A percentile compares a stretch with the other conserved stretches of the same genome.
phyloP scores from a whole-genome alignment of 768 basidiomycete genomes.

The Leccinum barrowsii region DNA sequence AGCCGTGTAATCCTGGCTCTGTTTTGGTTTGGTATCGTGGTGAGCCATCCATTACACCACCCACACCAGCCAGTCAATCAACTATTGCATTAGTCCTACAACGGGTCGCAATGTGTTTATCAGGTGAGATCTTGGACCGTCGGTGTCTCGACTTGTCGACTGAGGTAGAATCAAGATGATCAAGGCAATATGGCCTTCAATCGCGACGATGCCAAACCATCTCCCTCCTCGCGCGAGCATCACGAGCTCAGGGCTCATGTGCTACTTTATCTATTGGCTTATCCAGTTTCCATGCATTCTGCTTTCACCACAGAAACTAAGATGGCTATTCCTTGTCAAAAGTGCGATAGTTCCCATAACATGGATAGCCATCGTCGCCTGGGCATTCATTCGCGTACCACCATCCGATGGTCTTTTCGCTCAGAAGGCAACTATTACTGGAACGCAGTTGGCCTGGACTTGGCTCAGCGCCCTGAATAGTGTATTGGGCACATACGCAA shows the following conservation, averaged over 20 bases:
- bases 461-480: constrained; percentile 79
- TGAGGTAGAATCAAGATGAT: constrained; percentile 44
- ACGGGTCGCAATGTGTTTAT: constrained; percentile 69
- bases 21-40: constrained; percentile 84
- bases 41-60: constrained; percentile 13
- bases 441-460: constrained; percentile 61
- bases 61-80: not conserved
- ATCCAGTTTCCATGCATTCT: constrained; percentile 75
- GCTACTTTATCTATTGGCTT: constrained; percentile 76
- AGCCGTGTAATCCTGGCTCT: constrained; percentile 73
- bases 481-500: constrained; percentile 70
- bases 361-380: constrained; percentile 71
- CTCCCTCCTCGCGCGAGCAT: constrained; percentile 56
- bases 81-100: constrained; percentile 39
- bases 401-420: constrained; percentile 56
- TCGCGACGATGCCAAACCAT: constrained; percentile 59
- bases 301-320: constrained; percentile 73
- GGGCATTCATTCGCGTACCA: constrained; percentile 70
- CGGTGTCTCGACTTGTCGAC: not conserved
- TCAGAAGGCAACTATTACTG: constrained; percentile 49
- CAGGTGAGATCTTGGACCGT: constrained; percentile 36
- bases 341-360: constrained; percentile 58
- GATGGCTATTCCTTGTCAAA: constrained; percentile 75
- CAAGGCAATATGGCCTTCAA: constrained; percentile 81
- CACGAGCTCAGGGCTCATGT: constrained; percentile 66